These are phyloP conservation scores for Chlorociboria aeruginascens DNA, from an alignment of 495 filamentous ascomycete genomes.

Conservation along the genomic window DNA sequence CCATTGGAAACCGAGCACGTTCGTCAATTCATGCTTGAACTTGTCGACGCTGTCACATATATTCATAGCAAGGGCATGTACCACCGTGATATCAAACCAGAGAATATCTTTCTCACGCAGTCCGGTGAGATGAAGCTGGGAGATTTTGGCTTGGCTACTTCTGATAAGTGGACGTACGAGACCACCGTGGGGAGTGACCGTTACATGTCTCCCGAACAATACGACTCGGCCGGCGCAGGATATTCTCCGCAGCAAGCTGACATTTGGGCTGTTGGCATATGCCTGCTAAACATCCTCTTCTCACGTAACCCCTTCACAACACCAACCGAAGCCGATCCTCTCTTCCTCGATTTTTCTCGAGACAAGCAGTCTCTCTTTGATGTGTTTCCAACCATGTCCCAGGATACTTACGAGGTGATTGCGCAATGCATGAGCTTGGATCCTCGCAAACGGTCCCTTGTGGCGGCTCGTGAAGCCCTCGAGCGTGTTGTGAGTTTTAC, in stretches of 20 bases:
- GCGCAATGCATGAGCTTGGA: slow-evolving; percentile 79
- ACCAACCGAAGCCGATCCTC: slow-evolving; percentile 71
- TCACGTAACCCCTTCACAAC: slow-evolving; percentile 87
- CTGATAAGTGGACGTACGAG: slow-evolving; percentile 77
- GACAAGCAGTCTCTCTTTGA: slow-evolving; percentile 94
- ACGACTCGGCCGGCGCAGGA: slow-evolving; percentile 69
- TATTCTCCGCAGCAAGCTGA: slow-evolving; percentile 93
- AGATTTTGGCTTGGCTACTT: slow-evolving; percentile 88
- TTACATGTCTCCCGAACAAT: slow-evolving; percentile 98
- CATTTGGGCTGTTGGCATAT: slow-evolving; percentile 93
- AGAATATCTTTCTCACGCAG: slow-evolving; percentile 92
- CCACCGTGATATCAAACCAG: slow-evolving; percentile 98
- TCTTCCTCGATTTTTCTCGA: slow-evolving; percentile 83
- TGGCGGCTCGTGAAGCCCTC: slow-evolving; percentile 62
- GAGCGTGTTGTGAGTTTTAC: slow-evolving; percentile 80
- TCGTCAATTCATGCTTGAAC: slow-evolving; percentile 89
- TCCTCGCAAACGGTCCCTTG: slow-evolving; percentile 76
- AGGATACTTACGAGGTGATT: slow-evolving; percentile 91
- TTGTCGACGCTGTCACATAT: slow-evolving; percentile 79
- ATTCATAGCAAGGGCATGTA: slow-evolving; percentile 87
- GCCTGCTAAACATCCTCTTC: slow-evolving; percentile 90
- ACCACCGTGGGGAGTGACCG: slow-evolving; percentile 90
- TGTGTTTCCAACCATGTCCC: slow-evolving; percentile 96
- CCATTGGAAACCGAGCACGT: slow-evolving; percentile 93
- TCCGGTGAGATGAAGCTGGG: slow-evolving; percentile 88